phyloP scores from a whole-genome alignment of 2,329 filamentous ascomycete genomes.

The Colletotrichum sansevieriae region DNA sequence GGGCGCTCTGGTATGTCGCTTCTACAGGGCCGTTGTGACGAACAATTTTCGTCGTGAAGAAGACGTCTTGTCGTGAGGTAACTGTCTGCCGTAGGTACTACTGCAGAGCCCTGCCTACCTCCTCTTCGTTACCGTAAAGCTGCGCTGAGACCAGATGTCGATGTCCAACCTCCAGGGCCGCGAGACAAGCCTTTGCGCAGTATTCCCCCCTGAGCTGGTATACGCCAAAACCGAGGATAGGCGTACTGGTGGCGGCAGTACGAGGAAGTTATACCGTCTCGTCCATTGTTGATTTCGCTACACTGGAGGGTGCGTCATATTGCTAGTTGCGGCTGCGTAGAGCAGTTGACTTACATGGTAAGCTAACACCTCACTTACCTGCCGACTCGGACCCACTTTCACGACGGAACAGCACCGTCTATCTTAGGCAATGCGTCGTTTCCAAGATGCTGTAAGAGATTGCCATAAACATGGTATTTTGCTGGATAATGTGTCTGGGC shows the following conservation, averaged over 20 bases:
- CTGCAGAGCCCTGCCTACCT: slow-evolving; percentile 75
- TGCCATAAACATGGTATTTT: slow-evolving; percentile 2
- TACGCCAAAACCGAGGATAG: slow-evolving; percentile 78
- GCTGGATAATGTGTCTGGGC: neutral
- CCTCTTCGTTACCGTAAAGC: slow-evolving; percentile 74
- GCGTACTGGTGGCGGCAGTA: slow-evolving; percentile 58
- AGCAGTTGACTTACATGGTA: too few relatives aligned
- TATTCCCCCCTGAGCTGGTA: slow-evolving; percentile 69
- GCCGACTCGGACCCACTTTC: neutral
- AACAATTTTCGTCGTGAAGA: slow-evolving; percentile 79
- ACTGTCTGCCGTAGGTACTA: slow-evolving; percentile 49
- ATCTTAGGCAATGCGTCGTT: neutral
- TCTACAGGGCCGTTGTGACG: slow-evolving; percentile 65
- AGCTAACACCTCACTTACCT: too few relatives aligned
- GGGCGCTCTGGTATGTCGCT: slow-evolving; percentile 68
- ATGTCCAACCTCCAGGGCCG: slow-evolving; percentile 70
- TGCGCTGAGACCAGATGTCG: slow-evolving; percentile 75
- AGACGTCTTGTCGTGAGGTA: slow-evolving; percentile 65
- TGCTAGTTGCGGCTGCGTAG: neutral
- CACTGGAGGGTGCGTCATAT: neutral
- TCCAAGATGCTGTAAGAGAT: neutral
- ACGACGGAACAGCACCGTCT: too few relatives aligned
- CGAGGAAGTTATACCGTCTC: slow-evolving; percentile 38
- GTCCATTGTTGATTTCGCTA: neutral
- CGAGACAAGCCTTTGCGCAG: slow-evolving; percentile 69